A percentile compares a stretch with the other conserved stretches of the same genome.
These are phyloP conservation scores for Karstenula rhodostoma DNA, from an alignment of 2,329 filamentous ascomycete genomes.

Conservation along the genomic window DNA sequence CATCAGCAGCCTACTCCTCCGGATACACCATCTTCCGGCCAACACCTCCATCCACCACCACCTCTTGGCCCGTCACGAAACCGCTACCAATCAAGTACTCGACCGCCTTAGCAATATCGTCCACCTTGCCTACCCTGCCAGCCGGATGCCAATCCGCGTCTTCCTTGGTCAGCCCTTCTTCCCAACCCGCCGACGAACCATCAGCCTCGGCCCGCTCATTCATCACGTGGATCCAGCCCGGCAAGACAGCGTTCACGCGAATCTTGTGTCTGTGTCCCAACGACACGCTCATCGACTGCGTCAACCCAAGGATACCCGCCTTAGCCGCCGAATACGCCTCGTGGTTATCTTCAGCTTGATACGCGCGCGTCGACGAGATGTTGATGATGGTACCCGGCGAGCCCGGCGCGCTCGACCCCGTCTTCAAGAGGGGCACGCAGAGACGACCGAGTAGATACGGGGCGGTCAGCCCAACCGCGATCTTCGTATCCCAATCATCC, in stretches of 20 bases:
- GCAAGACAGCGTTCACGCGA: slow-evolving; percentile 59
- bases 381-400: slow-evolving; percentile 52
- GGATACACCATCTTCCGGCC: slow-evolving; percentile 56
- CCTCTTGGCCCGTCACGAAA: slow-evolving; percentile 56
- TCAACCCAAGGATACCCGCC: slow-evolving; percentile 60
- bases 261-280: slow-evolving; percentile 54
- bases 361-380: slow-evolving; percentile 60
- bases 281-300: slow-evolving; percentile 59
- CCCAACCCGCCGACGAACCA: slow-evolving; percentile 53
- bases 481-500: slow-evolving; percentile 45
- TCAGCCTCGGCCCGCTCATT: slow-evolving; percentile 55
- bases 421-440: slow-evolving; percentile 40
- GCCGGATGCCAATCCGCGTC: slow-evolving; percentile 61
- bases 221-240: slow-evolving; percentile 62
- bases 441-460: slow-evolving; percentile 43
- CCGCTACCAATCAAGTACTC: slow-evolving; percentile 52
- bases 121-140: slow-evolving; percentile 60
- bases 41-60: slow-evolving; percentile 58
- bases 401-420: slow-evolving; percentile 23
- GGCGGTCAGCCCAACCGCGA: slow-evolving; percentile 45
- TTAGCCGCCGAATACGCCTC: slow-evolving; percentile 62
- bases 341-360: slow-evolving; percentile 59
- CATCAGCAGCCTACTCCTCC: slow-evolving; percentile 19
- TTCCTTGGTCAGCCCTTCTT: slow-evolving; percentile 55
- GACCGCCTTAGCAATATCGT: slow-evolving; percentile 55